Conservation (phyloP, 352 stramenopile species). For the Ophiocytium majus region DNA sequence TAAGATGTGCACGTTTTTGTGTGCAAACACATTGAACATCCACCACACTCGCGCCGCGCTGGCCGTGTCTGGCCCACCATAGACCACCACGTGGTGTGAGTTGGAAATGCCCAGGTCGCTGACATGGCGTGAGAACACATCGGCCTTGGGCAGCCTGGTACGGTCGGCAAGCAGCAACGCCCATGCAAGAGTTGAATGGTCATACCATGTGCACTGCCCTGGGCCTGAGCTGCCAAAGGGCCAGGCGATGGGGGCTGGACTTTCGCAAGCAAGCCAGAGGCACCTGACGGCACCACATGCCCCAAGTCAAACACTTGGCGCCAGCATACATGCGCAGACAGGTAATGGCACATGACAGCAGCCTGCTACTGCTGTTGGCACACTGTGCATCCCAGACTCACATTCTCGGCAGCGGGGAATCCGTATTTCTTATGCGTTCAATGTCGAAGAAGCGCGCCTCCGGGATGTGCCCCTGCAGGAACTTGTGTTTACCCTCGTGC, state of each 20-base stretch:
- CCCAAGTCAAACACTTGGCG: neutral
- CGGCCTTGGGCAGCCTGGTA: conserved; percentile 53
- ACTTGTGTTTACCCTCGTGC: conserved; percentile 41
- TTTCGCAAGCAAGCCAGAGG: neutral
- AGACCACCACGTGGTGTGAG: conserved; percentile 56
- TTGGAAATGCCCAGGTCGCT: conserved; percentile 49
- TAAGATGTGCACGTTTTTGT: conserved; percentile 76
- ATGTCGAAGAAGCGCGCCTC: conserved; percentile 58
- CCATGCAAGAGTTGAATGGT: neutral
- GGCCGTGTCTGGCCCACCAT: conserved; percentile 45
- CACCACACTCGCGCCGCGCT: conserved; percentile 57
- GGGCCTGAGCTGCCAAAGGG: neutral
- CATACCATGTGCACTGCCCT: neutral
- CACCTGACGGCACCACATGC: neutral
- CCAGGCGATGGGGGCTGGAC: neutral
- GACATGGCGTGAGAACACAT: conserved; percentile 46
- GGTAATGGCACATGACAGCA: too few species aligned
- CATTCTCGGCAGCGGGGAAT: conserved; percentile 35
- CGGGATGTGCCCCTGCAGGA: conserved; percentile 48
- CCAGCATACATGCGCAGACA: too few species aligned
- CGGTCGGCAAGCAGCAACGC: neutral
- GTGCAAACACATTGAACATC: conserved; percentile 82
- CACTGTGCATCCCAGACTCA: conserved; percentile 21
- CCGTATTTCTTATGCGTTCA: conserved; percentile 47
- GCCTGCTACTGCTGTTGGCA: too few species aligned